Percentiles rank a stretch among this genome's conserved stretches.
Evolutionary conservation across 768 basidiomycete species (phyloP).

Genomic region (Boletellus emodensis): DNA sequence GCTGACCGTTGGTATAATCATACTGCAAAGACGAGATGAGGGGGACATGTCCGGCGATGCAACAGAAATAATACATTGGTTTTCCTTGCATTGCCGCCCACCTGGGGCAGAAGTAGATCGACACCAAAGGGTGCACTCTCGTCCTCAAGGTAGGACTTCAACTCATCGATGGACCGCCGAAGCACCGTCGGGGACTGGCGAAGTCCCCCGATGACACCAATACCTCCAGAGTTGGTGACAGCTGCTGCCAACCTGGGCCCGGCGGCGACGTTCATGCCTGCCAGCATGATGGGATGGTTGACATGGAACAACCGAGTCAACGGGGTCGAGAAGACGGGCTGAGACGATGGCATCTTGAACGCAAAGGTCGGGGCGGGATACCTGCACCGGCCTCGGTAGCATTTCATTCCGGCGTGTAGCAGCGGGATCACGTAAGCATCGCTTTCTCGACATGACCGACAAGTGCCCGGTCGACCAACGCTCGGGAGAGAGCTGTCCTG

Average conservation of each 20-base stretch:
- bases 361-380: not conserved
- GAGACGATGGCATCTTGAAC: conserved; percentile 59
- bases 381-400: too few species aligned
- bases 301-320: conserved; percentile 74
- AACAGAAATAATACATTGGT: conserved; percentile 53
- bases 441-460: conserved; percentile 18
- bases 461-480: conserved; percentile 48
- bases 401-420: not conserved
- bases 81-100: conserved; percentile 79
- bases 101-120: conserved; percentile 78
- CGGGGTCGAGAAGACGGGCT: conserved; percentile 63
- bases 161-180: conserved; percentile 59
- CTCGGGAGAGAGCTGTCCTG: conserved; percentile 50
- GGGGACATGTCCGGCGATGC: not conserved
- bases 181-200: conserved; percentile 71
- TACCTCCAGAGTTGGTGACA: conserved; percentile 88
- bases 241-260: conserved; percentile 82
- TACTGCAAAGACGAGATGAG: conserved; percentile 30
- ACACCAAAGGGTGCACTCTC: conserved; percentile 76
- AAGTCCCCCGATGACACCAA: conserved; percentile 85
- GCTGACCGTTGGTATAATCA: conserved; percentile 77
- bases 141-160: conserved; percentile 73
- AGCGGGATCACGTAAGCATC: not conserved
- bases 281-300: conserved; percentile 81
- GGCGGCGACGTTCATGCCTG: conserved; percentile 83